Conservation (phyloP, 768 basidiomycete species). For the Agrocybe chaxingu region DNA sequence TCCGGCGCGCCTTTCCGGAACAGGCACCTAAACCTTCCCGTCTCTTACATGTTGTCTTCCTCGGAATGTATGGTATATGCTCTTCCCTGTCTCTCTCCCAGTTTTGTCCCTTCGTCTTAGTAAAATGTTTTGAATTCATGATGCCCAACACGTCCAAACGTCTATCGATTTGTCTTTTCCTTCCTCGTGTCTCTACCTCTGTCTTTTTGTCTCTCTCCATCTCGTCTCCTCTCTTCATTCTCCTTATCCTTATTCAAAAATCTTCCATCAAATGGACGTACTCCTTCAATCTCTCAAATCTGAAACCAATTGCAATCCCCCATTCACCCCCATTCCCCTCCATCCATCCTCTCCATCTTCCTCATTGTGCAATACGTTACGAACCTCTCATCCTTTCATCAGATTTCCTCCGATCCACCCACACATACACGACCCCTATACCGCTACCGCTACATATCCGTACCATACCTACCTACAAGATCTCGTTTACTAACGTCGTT, state of each 20-base stretch:
- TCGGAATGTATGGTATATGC: conserved; percentile 15
- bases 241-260: background rate
- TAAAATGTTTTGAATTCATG: conserved; percentile 2
- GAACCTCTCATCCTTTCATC: background rate
- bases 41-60: conserved; percentile 2
- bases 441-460: too few species aligned
- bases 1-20: background rate
- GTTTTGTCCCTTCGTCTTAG: conserved; percentile 3
- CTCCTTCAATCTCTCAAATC: background rate
- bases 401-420: conserved; percentile 4
- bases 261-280: background rate
- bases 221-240: background rate
- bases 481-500: too few species aligned
- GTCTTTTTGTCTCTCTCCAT: conserved; percentile 4
- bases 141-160: background rate
- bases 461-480: too few species aligned
- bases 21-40: background rate
- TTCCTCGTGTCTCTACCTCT: background rate
- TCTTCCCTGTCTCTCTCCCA: background rate
- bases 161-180: conserved; percentile 1
- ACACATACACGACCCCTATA: too few species aligned
- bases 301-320: background rate
- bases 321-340: conserved; percentile 6
- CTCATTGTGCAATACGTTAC: conserved; percentile 10
- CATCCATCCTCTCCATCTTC: conserved; percentile 2